These are phyloP conservation scores for Phalaenopsis aphrodite DNA, from an alignment of 106 monocot species.

Conservation along the genomic window DNA sequence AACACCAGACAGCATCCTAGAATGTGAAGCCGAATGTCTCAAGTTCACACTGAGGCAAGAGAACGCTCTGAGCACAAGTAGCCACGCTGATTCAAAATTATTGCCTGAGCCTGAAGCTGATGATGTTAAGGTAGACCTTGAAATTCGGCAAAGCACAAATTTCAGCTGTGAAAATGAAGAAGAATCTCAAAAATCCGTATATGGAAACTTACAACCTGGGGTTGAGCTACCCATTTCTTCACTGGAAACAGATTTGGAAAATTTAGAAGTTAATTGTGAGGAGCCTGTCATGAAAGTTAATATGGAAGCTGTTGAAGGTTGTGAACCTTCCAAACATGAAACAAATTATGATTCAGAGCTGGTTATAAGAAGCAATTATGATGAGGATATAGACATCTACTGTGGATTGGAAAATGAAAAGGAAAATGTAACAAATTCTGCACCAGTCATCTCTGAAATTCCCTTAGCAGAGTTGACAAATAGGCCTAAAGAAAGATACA, in stretches of 20 bases:
- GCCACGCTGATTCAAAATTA: background rate
- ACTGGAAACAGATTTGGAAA: too few relatives aligned
- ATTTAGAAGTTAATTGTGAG: background rate
- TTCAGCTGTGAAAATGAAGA: background rate
- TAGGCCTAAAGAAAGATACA: background rate
- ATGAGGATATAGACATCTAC: background rate
- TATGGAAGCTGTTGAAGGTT: background rate
- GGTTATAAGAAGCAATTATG: background rate
- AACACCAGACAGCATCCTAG: background rate
- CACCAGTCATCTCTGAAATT: constrained; percentile 4
- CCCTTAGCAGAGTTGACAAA: background rate
- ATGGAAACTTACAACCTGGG: background rate
- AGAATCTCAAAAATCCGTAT: background rate
- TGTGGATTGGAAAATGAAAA: background rate
- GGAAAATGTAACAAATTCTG: constrained; percentile 5
- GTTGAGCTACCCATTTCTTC: background rate
- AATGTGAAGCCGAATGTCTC: too few relatives aligned
- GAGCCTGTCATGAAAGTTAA: background rate
- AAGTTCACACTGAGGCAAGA: too few relatives aligned
- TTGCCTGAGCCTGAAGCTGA: background rate
- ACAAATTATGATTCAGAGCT: background rate
- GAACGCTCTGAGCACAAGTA: background rate
- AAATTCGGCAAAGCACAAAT: too few relatives aligned
- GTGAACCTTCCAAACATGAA: background rate
- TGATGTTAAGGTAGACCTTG: too few relatives aligned